phyloP scores from a whole-genome alignment of 2,329 filamentous ascomycete genomes.

The Neobulgaria alba region DNA sequence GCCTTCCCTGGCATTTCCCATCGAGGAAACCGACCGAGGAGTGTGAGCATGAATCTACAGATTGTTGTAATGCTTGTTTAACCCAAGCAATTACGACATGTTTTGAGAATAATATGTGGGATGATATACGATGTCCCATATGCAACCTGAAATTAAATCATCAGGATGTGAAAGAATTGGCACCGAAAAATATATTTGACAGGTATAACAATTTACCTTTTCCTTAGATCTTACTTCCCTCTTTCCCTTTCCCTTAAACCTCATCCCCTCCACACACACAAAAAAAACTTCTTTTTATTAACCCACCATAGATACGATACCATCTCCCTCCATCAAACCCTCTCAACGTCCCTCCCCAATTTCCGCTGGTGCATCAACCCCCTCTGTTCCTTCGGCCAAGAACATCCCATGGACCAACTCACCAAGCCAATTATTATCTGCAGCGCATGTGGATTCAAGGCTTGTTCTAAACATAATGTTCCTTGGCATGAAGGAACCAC shows the following conservation, averaged over 20 bases:
- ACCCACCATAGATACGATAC: slow-evolving; percentile 8
- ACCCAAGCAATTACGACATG: slow-evolving; percentile 3
- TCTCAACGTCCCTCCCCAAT: slow-evolving; percentile 8
- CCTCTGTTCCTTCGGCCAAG: slow-evolving; percentile 12
- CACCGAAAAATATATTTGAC: slow-evolving; percentile 7
- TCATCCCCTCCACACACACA: no score
- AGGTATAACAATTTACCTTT: slow-evolving; percentile 1
- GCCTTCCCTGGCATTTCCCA: slow-evolving; percentile 6
- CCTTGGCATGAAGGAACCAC: slow-evolving; percentile 12
- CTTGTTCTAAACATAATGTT: slow-evolving; percentile 10
- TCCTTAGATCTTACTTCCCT: no score
- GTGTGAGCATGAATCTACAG: slow-evolving; percentile 5
- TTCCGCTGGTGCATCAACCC: slow-evolving; percentile 15
- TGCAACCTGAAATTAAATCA: slow-evolving; percentile 10
- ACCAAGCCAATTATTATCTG: slow-evolving; percentile 7
- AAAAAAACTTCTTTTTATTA: no score
- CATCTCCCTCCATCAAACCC: slow-evolving; percentile 5
- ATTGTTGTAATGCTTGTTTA: slow-evolving; percentile 10
- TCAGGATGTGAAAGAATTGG: slow-evolving; percentile 12
- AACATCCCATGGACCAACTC: slow-evolving; percentile 4
- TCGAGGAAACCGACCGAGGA: slow-evolving; percentile 4
- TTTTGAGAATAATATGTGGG: slow-evolving; percentile 10
- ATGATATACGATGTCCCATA: slow-evolving; percentile 13
- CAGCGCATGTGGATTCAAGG: slow-evolving; percentile 8
- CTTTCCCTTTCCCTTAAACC: no score